These are phyloP conservation scores for Pistacia integerrima DNA, from an alignment of 345 rosid species.

Conservation along the genomic window DNA sequence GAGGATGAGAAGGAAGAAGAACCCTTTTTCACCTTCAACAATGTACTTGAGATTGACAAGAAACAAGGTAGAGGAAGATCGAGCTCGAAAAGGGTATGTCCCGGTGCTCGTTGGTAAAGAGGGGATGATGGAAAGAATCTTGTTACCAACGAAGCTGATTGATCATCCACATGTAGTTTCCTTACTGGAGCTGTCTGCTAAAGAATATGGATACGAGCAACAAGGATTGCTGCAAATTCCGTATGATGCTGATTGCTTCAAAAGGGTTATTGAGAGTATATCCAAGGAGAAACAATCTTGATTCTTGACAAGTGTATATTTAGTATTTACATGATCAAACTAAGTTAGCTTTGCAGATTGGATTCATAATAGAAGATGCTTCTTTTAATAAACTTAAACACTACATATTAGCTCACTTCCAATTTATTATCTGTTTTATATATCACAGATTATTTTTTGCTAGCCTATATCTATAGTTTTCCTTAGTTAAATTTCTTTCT, in stretches of 20 bases:
- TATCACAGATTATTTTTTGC: no score
- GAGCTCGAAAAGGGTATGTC: slow-evolving; percentile 30
- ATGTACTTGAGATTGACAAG: slow-evolving; percentile 6
- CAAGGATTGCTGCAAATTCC: slow-evolving; percentile 33
- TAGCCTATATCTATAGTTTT: no score
- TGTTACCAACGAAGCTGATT: slow-evolving; percentile 33
- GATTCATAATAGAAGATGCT: background rate
- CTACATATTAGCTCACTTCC: no score
- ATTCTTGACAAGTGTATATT: background rate
- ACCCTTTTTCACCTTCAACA: background rate
- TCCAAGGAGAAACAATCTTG: slow-evolving; percentile 11
- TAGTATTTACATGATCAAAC: background rate
- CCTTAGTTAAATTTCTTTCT: no score
- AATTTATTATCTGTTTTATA: no score
- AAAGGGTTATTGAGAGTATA: slow-evolving; percentile 22
- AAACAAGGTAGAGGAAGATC: background rate
- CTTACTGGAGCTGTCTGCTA: slow-evolving; percentile 31
- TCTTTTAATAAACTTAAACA: background rate
- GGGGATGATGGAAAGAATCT: slow-evolving; percentile 24
- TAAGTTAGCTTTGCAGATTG: slow-evolving; percentile 2
- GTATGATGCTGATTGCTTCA: slow-evolving; percentile 27
- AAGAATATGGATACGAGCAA: slow-evolving; percentile 27
- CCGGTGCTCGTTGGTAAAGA: slow-evolving; percentile 34
- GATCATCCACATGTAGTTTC: slow-evolving; percentile 26
- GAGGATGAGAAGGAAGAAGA: slow-evolving; percentile 1